A percentile compares a stretch with the other conserved stretches of the same genome.
These are phyloP conservation scores for Podospora australis DNA, from an alignment of 495 filamentous ascomycete species.

Conservation along the genomic window DNA sequence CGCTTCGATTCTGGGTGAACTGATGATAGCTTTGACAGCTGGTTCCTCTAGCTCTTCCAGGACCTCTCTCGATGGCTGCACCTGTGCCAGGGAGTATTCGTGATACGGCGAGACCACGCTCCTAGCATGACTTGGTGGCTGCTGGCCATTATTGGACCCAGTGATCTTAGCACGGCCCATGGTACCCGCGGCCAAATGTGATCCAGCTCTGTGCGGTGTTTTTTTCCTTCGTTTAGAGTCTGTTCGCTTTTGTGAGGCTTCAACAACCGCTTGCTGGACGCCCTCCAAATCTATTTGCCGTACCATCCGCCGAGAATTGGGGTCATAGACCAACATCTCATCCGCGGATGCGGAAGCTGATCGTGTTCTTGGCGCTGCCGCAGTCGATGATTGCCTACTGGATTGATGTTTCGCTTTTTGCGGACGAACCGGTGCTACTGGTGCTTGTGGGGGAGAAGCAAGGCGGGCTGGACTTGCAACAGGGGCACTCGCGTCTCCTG, in stretches of 20 bases:
- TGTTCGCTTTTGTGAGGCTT: conserved; percentile 43
- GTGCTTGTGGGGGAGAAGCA: not conserved
- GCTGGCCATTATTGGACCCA: conserved; percentile 27
- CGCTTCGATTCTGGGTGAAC: conserved; percentile 15
- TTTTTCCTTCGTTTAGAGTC: conserved; percentile 52
- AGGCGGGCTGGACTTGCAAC: not conserved
- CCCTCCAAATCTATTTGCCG: conserved; percentile 29
- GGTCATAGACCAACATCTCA: conserved; percentile 47
- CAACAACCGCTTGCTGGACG: conserved; percentile 35
- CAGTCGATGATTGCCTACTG: conserved; percentile 1
- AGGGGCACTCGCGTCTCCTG: conserved; percentile 3
- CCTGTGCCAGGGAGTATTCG: not conserved
- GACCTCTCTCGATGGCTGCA: not conserved
- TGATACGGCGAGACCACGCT: not conserved
- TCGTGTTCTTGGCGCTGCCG: conserved; percentile 14
- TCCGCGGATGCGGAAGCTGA: conserved; percentile 24
- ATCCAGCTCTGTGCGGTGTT: conserved; percentile 24
- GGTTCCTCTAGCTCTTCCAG: conserved; percentile 11
- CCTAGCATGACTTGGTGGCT: conserved; percentile 24
- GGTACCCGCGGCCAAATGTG: conserved; percentile 32
- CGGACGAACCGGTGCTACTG: too few relatives aligned
- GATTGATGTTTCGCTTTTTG: not conserved
- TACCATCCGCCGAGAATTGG: conserved; percentile 52
- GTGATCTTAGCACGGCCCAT: conserved; percentile 20
- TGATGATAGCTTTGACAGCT: conserved; percentile 12